Conservation (phyloP, 306 rosid genomes). For the Rosa chinensis region DNA sequence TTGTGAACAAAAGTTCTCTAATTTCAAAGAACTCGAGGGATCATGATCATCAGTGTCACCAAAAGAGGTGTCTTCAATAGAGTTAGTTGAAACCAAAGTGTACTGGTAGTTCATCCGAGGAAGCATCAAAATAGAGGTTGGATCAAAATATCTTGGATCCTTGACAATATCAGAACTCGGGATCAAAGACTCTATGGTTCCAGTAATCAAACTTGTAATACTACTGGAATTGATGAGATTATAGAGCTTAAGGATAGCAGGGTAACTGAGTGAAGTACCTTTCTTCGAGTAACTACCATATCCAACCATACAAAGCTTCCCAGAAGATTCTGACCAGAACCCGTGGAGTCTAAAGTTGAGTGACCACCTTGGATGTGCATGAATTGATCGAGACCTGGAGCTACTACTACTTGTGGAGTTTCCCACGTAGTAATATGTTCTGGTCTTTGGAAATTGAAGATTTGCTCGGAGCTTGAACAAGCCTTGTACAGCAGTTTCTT, state of each 20-base stretch:
- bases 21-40: slow-evolving; percentile 16
- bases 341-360: slow-evolving; percentile 38
- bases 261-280: slow-evolving; percentile 24
- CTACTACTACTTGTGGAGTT: slow-evolving; percentile 4
- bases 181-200: slow-evolving; percentile 51
- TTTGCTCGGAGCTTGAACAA: slow-evolving; percentile 36
- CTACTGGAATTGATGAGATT: slow-evolving; percentile 35
- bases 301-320: slow-evolving; percentile 61
- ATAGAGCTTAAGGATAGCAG: slow-evolving; percentile 46
- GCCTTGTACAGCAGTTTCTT: slow-evolving; percentile 23
- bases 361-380: background rate
- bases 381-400: background rate
- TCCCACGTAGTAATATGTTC: background rate
- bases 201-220: slow-evolving; percentile 44
- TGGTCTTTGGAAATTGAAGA: slow-evolving; percentile 15
- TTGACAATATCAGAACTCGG: slow-evolving; percentile 19
- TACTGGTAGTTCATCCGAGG: slow-evolving; percentile 39
- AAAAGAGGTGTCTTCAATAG: background rate
- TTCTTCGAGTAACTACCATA: slow-evolving; percentile 15
- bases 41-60: slow-evolving; percentile 22
- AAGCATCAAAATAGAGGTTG: slow-evolving; percentile 46
- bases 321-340: slow-evolving; percentile 57
- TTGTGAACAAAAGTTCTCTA: slow-evolving; percentile 30
- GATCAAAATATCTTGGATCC: slow-evolving; percentile 30
- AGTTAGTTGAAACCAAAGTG: slow-evolving; percentile 33